These are phyloP conservation scores for Groenewaldozyma auringiensis DNA, from an alignment of 1,139 yeast species.

Conservation along the genomic window DNA sequence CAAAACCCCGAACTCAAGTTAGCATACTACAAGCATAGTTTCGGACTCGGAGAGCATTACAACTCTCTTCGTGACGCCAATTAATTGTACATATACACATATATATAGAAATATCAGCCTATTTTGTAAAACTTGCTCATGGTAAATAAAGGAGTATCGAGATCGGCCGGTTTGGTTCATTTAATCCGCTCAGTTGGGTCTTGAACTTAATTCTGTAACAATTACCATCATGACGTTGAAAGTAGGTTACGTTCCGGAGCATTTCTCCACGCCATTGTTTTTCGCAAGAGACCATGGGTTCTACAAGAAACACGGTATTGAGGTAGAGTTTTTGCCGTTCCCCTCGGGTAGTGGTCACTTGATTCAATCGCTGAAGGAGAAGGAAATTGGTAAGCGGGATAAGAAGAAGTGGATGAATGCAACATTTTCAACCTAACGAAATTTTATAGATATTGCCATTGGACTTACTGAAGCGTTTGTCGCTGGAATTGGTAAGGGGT, in stretches of 20 bases:
- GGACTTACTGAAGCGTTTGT: slow-evolving; percentile 90
- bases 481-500: slow-evolving; percentile 70
- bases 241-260: slow-evolving; percentile 88
- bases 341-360: slow-evolving; percentile 87
- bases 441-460: slow-evolving; percentile 53
- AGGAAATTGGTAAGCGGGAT: slow-evolving; percentile 44
- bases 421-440: background rate
- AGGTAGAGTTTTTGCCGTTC: slow-evolving; percentile 60
- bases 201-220: no score
- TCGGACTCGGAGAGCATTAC: slow-evolving; percentile 92
- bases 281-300: slow-evolving; percentile 59
- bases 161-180: background rate
- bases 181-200: background rate
- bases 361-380: slow-evolving; percentile 59
- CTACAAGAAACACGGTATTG: slow-evolving; percentile 39
- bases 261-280: slow-evolving; percentile 78
- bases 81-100: background rate
- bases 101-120: no score
- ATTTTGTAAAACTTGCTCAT: no score
- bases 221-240: slow-evolving; percentile 27
- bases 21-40: slow-evolving; percentile 78
- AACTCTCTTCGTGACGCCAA: slow-evolving; percentile 60
- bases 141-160: no score
- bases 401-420: no score
- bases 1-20: slow-evolving; percentile 47